These are phyloP conservation scores for Vanderwaltozyma tropicalis DNA, from an alignment of 805 yeast species.

Conservation along the genomic window DNA sequence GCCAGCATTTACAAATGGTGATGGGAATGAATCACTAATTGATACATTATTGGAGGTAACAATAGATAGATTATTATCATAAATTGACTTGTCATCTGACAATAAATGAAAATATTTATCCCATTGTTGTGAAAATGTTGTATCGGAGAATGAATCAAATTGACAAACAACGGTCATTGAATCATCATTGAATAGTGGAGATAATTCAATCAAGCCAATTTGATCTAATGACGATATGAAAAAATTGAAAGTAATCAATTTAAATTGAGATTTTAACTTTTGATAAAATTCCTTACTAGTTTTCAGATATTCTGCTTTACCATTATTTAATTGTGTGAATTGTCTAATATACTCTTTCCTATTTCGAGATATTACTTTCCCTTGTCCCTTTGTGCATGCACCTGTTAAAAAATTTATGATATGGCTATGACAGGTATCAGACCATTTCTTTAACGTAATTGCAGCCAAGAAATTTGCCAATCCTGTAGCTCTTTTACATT, in stretches of 20 bases:
- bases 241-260: constrained; percentile 2
- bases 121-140: constrained; percentile 4
- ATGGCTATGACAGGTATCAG: not conserved
- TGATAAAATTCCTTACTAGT: constrained; percentile 7
- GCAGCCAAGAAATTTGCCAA: constrained; percentile 4
- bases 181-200: constrained; percentile 4
- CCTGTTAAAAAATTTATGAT: constrained; percentile 12
- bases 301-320: constrained; percentile 3
- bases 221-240: constrained; percentile 15
- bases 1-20: too few species aligned
- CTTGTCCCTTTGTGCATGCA: constrained; percentile 18
- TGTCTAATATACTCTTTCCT: constrained; percentile 11
- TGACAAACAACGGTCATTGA: too few species aligned
- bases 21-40: too few species aligned
- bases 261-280: not conserved
- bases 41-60: not conserved
- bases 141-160: constrained; percentile 12
- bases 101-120: constrained; percentile 2
- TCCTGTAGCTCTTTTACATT: too few species aligned
- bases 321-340: constrained; percentile 9
- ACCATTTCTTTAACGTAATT: constrained; percentile 1
- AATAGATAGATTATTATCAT: not conserved
- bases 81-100: not conserved
- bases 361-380: constrained; percentile 13
- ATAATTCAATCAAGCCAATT: constrained; percentile 15